phyloP scores from a whole-genome alignment of 495 filamentous ascomycete genomes.

The Aspergillus cavernicola region DNA sequence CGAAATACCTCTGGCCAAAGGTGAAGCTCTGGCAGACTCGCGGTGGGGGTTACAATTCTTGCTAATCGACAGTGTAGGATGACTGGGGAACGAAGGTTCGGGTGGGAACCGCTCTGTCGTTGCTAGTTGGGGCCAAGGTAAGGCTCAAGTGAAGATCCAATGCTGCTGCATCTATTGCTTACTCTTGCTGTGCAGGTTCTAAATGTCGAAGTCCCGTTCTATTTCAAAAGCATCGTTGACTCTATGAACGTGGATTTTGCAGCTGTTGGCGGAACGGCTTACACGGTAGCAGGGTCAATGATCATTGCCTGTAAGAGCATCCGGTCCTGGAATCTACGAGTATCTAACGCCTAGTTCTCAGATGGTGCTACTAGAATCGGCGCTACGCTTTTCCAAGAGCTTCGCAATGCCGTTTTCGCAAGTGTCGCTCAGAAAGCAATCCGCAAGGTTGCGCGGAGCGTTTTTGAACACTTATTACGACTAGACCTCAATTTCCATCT shows the following conservation, averaged over 20 bases:
- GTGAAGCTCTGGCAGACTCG: constrained; percentile 28
- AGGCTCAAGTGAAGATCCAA: neutral
- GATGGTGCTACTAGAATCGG: constrained; percentile 87
- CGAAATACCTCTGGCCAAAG: constrained; percentile 95
- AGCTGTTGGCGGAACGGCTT: constrained; percentile 75
- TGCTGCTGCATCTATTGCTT: constrained; percentile 7
- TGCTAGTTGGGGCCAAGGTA: constrained; percentile 86
- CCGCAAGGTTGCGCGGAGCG: constrained; percentile 81
- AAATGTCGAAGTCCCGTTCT: constrained; percentile 97
- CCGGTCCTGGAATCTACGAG: neutral
- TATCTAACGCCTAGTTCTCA: constrained; percentile 24
- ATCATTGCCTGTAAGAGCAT: constrained; percentile 68
- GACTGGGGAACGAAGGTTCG: constrained; percentile 77
- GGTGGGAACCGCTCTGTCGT: constrained; percentile 72
- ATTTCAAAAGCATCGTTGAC: constrained; percentile 97
- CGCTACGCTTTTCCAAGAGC: constrained; percentile 80
- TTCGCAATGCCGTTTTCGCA: constrained; percentile 94
- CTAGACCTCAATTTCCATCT: constrained; percentile 94
- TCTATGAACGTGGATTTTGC: constrained; percentile 94
- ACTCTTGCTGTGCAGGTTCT: constrained; percentile 53
- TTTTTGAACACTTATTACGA: constrained; percentile 84
- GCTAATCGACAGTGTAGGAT: constrained; percentile 43
- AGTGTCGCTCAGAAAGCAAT: constrained; percentile 97
- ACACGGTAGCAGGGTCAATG: constrained; percentile 84
- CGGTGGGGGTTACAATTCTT: neutral